These are phyloP conservation scores for Kalmusia sp. DNA, from an alignment of 2,329 filamentous ascomycete genomes.

Conservation along the genomic window DNA sequence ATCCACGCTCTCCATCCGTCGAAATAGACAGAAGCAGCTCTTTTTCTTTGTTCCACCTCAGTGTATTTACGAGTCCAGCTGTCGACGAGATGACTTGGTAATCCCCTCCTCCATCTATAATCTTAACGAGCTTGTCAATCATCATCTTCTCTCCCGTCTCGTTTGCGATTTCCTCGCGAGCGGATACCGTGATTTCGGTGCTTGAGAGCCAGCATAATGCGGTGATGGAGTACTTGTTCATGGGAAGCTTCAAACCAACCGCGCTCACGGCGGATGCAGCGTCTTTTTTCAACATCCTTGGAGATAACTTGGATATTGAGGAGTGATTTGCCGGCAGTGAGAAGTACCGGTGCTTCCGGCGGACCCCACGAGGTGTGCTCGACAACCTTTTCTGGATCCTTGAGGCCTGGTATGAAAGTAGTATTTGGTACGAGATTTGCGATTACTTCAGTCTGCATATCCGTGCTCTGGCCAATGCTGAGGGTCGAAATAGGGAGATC, in stretches of 20 bases:
- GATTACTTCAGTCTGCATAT: slow-evolving; percentile 46
- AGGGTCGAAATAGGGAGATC: slow-evolving; percentile 49
- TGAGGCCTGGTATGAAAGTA: slow-evolving; percentile 34
- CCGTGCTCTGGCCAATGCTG: slow-evolving; percentile 46
- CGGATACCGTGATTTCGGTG: slow-evolving; percentile 43
- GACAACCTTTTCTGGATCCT: slow-evolving; percentile 30
- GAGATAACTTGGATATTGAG: slow-evolving; percentile 41
- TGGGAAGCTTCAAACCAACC: slow-evolving; percentile 34
- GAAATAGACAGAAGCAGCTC: slow-evolving; percentile 46
- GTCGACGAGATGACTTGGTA: slow-evolving; percentile 45
- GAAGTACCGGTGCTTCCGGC: slow-evolving; percentile 35
- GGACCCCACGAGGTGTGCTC: slow-evolving; percentile 47
- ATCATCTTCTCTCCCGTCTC: slow-evolving; percentile 47
- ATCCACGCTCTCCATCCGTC: slow-evolving; percentile 47
- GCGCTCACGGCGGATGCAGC: slow-evolving; percentile 19
- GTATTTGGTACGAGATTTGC: slow-evolving; percentile 39
- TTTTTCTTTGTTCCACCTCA: slow-evolving; percentile 44
- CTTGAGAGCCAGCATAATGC: slow-evolving; percentile 45
- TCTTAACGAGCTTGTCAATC: slow-evolving; percentile 45
- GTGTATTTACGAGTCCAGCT: slow-evolving; percentile 45
- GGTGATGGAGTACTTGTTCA: slow-evolving; percentile 43
- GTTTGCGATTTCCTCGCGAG: slow-evolving; percentile 42
- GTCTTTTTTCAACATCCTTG: slow-evolving; percentile 17
- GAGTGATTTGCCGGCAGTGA: slow-evolving; percentile 45
- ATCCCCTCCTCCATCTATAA: slow-evolving; percentile 37